These are phyloP conservation scores for Wickerhamiella allomyrinae DNA, from an alignment of 805 yeast genomes.

Conservation along the genomic window DNA sequence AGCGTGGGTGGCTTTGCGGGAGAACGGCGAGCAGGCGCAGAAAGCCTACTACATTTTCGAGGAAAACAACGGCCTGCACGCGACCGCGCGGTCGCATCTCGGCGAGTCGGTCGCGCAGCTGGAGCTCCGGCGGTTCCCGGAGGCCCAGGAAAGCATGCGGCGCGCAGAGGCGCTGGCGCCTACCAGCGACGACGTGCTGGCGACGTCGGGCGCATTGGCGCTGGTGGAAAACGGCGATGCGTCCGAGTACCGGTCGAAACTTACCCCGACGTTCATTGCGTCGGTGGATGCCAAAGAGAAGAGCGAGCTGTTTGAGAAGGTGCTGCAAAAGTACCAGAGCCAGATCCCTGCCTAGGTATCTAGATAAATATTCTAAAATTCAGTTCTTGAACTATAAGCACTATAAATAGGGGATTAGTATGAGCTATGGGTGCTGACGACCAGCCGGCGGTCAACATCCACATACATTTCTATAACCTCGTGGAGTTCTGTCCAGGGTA, in stretches of 20 bases:
- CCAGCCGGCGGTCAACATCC: background rate
- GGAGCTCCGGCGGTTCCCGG: constrained; percentile 67
- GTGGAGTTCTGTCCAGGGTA: background rate
- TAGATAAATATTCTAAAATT: background rate
- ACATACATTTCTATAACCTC: background rate
- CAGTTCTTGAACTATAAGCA: too few relatives aligned
- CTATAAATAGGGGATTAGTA: too few relatives aligned
- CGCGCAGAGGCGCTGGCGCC: constrained; percentile 31
- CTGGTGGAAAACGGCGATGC: constrained; percentile 37
- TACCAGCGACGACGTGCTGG: constrained; percentile 30
- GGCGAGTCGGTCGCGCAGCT: constrained; percentile 63
- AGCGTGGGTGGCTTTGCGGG: constrained; percentile 46
- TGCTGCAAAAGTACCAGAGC: constrained; percentile 28
- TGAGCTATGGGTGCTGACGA: too few relatives aligned
- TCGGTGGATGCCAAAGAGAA: constrained; percentile 44
- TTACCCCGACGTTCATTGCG: constrained; percentile 18
- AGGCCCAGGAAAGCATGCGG: constrained; percentile 46
- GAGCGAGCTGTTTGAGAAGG: constrained; percentile 47
- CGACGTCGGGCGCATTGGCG: constrained; percentile 51
- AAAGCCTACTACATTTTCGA: constrained; percentile 38
- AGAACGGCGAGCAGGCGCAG: constrained; percentile 26
- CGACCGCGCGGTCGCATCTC: constrained; percentile 39
- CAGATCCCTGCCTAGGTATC: constrained; percentile 1
- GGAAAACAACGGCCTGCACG: constrained; percentile 35
- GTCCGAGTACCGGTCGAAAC: constrained; percentile 32